phyloP scores from a whole-genome alignment of 495 filamentous ascomycete genomes.

The Rostrohypoxylon terebratum region DNA sequence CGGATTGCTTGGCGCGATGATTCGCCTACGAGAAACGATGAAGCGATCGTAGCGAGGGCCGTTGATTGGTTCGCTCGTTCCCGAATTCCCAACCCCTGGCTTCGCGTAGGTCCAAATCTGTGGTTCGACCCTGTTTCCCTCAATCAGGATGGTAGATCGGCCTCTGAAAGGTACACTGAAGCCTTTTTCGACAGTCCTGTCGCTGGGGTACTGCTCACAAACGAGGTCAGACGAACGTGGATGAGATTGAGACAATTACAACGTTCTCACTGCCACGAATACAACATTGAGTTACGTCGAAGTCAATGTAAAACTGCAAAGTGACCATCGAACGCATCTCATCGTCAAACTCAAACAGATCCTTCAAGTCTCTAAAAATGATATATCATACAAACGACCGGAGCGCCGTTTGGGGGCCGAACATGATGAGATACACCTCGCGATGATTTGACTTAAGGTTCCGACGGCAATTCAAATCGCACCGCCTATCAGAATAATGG shows the following conservation, averaged over 20 bases:
- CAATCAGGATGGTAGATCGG: background rate
- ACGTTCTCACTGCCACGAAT: background rate
- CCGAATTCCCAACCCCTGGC: background rate
- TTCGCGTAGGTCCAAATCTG: background rate
- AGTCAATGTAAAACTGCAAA: slow-evolving; percentile 4
- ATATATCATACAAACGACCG: background rate
- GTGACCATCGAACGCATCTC: background rate
- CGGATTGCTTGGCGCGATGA: slow-evolving; percentile 27
- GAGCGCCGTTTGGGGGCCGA: background rate
- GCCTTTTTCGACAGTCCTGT: background rate
- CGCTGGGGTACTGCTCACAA: background rate
- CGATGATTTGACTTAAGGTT: background rate
- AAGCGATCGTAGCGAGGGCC: background rate
- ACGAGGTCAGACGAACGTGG: background rate
- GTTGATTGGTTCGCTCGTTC: slow-evolving; percentile 25
- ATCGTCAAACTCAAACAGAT: slow-evolving; percentile 3
- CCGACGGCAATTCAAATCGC: background rate
- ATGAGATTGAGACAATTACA: background rate
- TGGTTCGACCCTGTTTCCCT: background rate
- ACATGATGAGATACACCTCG: background rate
- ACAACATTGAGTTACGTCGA: background rate
- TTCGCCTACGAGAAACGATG: slow-evolving; percentile 23
- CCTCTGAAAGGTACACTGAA: background rate
- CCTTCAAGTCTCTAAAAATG: background rate
- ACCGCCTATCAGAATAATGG: background rate